Percentiles rank a stretch among this genome's conserved stretches.
These are phyloP conservation scores for Chlamydomonas sp. DNA, from an alignment of 139 green algal genomes.

Conservation along the genomic window DNA sequence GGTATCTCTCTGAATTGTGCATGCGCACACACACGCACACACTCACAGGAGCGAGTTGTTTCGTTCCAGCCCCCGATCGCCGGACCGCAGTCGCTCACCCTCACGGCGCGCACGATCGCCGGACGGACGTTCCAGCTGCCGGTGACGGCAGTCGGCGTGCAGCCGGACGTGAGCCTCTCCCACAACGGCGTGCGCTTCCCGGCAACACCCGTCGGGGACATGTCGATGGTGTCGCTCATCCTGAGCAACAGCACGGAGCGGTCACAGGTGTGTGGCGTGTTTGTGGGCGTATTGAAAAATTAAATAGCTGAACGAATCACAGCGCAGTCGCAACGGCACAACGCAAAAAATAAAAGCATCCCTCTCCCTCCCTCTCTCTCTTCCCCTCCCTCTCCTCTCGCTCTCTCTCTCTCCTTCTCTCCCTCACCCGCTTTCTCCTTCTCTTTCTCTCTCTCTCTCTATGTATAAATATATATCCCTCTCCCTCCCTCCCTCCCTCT, in stretches of 20 bases:
- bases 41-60: conserved; percentile 24
- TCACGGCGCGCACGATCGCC: conserved; percentile 24
- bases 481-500: no score
- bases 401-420: no score
- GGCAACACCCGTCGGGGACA: conserved; percentile 47
- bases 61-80: conserved; percentile 43
- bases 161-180: conserved; percentile 35
- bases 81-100: conserved; percentile 36
- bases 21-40: not conserved
- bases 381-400: no score
- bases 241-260: conserved; percentile 38
- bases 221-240: conserved; percentile 28
- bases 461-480: no score
- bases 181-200: conserved; percentile 43
- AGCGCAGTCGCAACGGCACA: no score
- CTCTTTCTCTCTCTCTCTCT: no score
- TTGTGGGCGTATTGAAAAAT: no score
- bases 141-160: conserved; percentile 27
- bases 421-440: no score
- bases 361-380: no score
- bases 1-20: no score
- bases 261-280: conserved; percentile 17
- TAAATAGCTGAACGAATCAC: no score
- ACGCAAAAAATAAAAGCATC: no score
- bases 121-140: conserved; percentile 45